Evolutionary conservation across 2,329 filamentous ascomycete genomes (phyloP).

Genomic region (Tolypocladium endophyticum): DNA sequence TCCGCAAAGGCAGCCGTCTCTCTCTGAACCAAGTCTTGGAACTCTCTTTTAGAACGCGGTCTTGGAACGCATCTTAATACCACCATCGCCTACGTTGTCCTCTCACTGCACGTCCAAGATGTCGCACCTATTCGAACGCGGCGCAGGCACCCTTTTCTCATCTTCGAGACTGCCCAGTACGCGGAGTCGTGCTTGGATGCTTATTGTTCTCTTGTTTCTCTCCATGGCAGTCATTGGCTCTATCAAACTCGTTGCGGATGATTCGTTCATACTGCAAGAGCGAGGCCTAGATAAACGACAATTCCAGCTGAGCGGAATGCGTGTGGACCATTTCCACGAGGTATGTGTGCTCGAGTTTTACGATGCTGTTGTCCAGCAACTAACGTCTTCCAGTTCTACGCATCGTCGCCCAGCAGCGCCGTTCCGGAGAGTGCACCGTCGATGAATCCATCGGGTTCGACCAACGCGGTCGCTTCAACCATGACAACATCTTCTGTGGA

Average conservation of each 20-base stretch:
- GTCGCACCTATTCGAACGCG: neutral
- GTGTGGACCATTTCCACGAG: slow-evolving; percentile 5
- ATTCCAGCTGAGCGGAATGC: slow-evolving; percentile 13
- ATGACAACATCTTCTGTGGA: neutral
- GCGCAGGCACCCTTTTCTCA: neutral
- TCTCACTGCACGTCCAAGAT: neutral
- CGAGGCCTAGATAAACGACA: slow-evolving; percentile 7
- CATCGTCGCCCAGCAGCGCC: neutral
- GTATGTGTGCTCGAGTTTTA: slow-evolving; percentile 1
- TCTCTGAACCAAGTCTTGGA: slow-evolving; percentile 10
- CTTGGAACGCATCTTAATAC: slow-evolving; percentile 14
- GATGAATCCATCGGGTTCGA: neutral
- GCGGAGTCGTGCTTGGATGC: neutral
- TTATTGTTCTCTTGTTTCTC: slow-evolving; percentile 4
- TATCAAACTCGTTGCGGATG: slow-evolving; percentile 2
- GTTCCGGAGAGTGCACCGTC: neutral
- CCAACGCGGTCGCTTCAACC: neutral
- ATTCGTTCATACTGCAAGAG: neutral
- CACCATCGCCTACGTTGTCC: neutral
- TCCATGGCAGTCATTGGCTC: slow-evolving; percentile 3
- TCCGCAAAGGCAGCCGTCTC: neutral
- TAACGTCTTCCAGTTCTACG: neutral
- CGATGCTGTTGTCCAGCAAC: neutral
- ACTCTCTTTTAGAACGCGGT: slow-evolving; percentile 12
- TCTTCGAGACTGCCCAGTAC: neutral